Percentiles rank a stretch among this genome's conserved stretches.
phyloP scores from a whole-genome alignment of 192 early-diverging fungal species.

The Kappamyces sp. region DNA sequence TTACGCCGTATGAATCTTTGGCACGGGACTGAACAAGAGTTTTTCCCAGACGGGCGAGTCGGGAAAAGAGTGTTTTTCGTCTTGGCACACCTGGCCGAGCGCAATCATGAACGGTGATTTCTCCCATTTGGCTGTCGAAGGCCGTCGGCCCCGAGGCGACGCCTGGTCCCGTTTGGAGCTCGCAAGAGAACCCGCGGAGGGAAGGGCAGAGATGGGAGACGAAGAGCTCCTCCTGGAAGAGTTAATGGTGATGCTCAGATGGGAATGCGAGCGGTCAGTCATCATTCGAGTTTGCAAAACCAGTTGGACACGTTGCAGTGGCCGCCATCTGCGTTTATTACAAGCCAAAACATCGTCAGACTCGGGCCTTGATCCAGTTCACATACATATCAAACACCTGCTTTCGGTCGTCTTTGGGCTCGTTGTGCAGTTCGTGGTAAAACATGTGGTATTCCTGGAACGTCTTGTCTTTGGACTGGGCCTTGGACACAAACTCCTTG shows the following conservation, averaged over 20 bases:
- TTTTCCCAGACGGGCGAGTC: constrained; percentile 10
- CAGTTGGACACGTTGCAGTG: too few relatives aligned
- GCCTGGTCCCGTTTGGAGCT: too few relatives aligned
- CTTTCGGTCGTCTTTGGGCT: constrained; percentile 11
- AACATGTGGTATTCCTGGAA: constrained; percentile 1
- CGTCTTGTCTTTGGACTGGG: constrained; percentile 1
- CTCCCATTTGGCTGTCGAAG: too few relatives aligned
- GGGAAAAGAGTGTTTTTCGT: constrained; percentile 8
- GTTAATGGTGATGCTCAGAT: constrained; percentile 1
- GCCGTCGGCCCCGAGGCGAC: too few relatives aligned
- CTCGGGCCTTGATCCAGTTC: constrained; percentile 2
- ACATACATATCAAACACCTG: constrained; percentile 6
- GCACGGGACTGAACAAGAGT: constrained; percentile 3
- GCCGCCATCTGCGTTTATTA: too few relatives aligned
- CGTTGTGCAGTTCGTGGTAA: constrained; percentile 18
- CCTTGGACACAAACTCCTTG: constrained; percentile 8
- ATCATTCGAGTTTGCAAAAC: too few relatives aligned
- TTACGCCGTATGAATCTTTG: background rate
- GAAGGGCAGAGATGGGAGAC: too few relatives aligned
- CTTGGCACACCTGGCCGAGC: background rate
- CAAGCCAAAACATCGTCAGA: constrained; percentile 7
- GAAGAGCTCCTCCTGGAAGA: too few relatives aligned
- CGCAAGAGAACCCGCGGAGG: too few relatives aligned
- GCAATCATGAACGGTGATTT: too few relatives aligned
- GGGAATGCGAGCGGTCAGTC: background rate